A percentile compares a stretch with the other conserved stretches of the same genome.
Evolutionary conservation across 305 asterid species (phyloP).

Genomic region (Fraxinus xanthoxyloides): DNA sequence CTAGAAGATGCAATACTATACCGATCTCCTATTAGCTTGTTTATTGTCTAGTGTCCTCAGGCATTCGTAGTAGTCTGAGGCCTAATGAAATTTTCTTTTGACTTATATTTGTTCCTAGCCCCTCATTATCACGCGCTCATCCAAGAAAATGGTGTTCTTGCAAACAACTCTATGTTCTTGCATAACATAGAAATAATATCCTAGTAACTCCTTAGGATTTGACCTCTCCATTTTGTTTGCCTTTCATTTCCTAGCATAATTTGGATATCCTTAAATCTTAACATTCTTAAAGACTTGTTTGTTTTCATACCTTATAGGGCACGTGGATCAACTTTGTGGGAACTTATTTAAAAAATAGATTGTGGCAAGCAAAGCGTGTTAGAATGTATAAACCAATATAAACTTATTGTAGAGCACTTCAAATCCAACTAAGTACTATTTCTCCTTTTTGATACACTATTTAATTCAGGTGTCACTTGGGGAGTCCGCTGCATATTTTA

Average conservation of each 20-base stretch:
- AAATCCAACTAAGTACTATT: background rate
- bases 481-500: background rate
- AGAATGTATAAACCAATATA: background rate
- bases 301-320: background rate
- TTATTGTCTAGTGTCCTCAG: background rate
- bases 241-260: background rate
- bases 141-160: background rate
- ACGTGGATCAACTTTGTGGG: background rate
- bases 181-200: background rate
- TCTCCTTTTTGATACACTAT: background rate
- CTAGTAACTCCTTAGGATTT: background rate
- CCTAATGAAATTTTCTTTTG: background rate
- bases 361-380: background rate
- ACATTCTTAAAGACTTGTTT: background rate
- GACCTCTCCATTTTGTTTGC: background rate
- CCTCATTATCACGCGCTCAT: background rate
- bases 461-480: background rate
- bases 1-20: background rate
- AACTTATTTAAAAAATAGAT: background rate
- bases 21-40: background rate
- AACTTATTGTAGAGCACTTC: background rate
- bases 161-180: background rate
- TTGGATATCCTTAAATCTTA: background rate
- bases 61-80: background rate
- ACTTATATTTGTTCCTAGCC: background rate